Conservation (phyloP, 2,329 filamentous ascomycete genomes). For the Mollisiaceae sp. region DNA sequence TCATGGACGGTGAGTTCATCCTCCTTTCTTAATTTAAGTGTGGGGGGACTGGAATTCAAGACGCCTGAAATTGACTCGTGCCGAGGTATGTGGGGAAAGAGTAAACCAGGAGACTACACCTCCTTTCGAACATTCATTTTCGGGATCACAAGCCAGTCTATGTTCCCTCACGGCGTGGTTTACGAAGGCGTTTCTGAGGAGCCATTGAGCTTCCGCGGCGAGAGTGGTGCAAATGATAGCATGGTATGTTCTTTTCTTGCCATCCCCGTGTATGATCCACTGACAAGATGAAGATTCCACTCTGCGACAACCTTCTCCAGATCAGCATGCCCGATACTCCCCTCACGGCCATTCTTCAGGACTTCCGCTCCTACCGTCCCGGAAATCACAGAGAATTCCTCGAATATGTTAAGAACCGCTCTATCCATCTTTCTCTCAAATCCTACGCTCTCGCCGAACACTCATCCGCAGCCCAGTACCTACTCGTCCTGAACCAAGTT, state of each 20-base stretch:
- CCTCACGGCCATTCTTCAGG: constrained; percentile 82
- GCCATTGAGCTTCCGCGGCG: constrained; percentile 84
- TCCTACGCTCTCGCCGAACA: constrained; percentile 59
- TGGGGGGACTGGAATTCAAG: neutral
- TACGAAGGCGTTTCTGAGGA: constrained; percentile 83
- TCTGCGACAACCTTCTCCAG: constrained; percentile 86
- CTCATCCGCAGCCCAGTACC: constrained; percentile 66
- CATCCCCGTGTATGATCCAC: no score
- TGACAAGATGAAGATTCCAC: constrained; percentile 62
- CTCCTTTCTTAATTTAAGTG: neutral
- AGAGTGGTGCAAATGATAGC: constrained; percentile 92
- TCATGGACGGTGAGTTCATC: constrained; percentile 70
- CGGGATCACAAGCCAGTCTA: constrained; percentile 88
- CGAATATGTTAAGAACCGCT: constrained; percentile 64
- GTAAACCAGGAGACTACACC: constrained; percentile 81
- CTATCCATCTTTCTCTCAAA: constrained; percentile 57
- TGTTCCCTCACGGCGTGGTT: constrained; percentile 91
- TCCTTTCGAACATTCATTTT: constrained; percentile 97
- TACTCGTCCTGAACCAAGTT: constrained; percentile 73
- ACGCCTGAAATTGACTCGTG: constrained; percentile 40
- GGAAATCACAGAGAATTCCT: constrained; percentile 89
- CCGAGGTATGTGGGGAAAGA: constrained; percentile 85
- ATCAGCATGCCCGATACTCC: constrained; percentile 89
- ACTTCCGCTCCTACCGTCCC: constrained; percentile 89
- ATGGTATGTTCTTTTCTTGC: constrained; percentile 59